Evolutionary conservation across 129 eudicot genomes (phyloP).

Genomic region (Helianthus annuus): DNA sequence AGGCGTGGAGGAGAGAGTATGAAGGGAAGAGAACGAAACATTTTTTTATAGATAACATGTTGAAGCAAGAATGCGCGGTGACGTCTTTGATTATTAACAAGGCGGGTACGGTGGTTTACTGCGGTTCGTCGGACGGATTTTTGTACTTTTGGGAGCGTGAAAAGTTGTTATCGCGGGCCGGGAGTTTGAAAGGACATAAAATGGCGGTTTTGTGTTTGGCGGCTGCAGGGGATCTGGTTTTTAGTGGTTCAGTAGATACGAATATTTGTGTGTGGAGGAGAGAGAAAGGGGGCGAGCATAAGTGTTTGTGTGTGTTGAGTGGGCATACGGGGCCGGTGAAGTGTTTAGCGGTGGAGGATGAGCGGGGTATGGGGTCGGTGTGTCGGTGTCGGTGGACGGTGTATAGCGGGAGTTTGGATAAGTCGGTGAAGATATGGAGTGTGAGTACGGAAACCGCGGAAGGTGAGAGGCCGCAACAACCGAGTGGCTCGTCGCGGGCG

Average conservation of each 20-base stretch:
- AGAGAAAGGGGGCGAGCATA: slow-evolving; percentile 40
- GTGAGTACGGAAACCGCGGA: slow-evolving; percentile 36
- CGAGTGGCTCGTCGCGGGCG: slow-evolving; percentile 9
- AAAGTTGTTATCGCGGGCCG: slow-evolving; percentile 42
- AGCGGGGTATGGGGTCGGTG: slow-evolving; percentile 18
- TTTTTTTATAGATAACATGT: slow-evolving; percentile 55
- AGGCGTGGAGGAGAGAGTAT: slow-evolving; percentile 69
- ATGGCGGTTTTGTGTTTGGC: slow-evolving; percentile 71
- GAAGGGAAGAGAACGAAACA: slow-evolving; percentile 83
- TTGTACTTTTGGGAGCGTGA: slow-evolving; percentile 68
- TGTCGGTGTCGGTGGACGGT: slow-evolving; percentile 41
- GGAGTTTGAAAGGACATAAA: slow-evolving; percentile 62
- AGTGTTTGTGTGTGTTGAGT: slow-evolving; percentile 51
- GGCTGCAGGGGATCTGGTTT: slow-evolving; percentile 48
- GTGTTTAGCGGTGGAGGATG: slow-evolving; percentile 78
- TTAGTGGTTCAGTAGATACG: slow-evolving; percentile 79
- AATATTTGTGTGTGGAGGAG: slow-evolving; percentile 80
- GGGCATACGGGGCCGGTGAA: slow-evolving; percentile 86
- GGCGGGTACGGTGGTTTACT: slow-evolving; percentile 40
- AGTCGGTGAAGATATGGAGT: slow-evolving; percentile 83
- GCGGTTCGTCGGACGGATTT: slow-evolving; percentile 74
- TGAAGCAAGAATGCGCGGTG: slow-evolving; percentile 78
- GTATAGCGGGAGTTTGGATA: slow-evolving; percentile 85
- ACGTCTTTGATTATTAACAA: slow-evolving; percentile 62
- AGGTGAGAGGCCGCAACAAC: slow-evolving; percentile 27